Base-by-base conservation (phyloP, 2,329 filamentous ascomycete species). In the Thermothelomyces thermophilus region DNA sequence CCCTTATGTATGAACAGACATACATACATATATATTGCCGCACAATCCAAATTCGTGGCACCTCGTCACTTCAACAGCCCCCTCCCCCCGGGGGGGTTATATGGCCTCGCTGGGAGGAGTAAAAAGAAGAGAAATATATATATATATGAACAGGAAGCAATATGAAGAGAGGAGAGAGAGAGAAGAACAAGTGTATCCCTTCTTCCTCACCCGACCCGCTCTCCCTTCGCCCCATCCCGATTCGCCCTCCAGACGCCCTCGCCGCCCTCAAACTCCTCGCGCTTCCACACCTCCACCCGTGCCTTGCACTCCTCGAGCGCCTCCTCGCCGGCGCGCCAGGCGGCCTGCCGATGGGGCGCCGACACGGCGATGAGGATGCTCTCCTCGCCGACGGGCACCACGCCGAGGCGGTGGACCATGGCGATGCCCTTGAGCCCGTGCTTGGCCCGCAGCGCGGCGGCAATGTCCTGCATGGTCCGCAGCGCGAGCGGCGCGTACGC, bases 271-370 rank as follows among this genome's bases (percentile, higher is more conserved):
- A 96, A 96, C 65, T 89, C 86, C 71, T 97, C 91, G 57, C 82
- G 74, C 71, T 96, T 96, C 91, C 91, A 96, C 36, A 98, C 84
- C 72, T 98, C 93, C n/a, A 88, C 88, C 57, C 76, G 82, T 48
- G 79, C 80, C 72, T 97, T 98, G 63, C 87, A 89, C 64, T 80
- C 73, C 71, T 97, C 91, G 51, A 97, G 70, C 30, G 90, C 86
- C 69, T 94, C 88, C 71, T 97, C 91, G 0, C 87, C 91, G 0
- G 86, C 91, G 60, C 73, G 71, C 91, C 91, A 98, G 5, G 88
- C 90, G 13, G 86, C 87, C 59, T 86, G 79, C 7, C 93, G 76
- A 70, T 97, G 93, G 31, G 86, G 82, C 24, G 87, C 78, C 37
- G 87, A 90, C 3, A 96, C 86, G 1, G 88, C 87, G 60, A 97